Conservation (phyloP, 352 stramenopile species). For the Pythium angustatum region DNA sequence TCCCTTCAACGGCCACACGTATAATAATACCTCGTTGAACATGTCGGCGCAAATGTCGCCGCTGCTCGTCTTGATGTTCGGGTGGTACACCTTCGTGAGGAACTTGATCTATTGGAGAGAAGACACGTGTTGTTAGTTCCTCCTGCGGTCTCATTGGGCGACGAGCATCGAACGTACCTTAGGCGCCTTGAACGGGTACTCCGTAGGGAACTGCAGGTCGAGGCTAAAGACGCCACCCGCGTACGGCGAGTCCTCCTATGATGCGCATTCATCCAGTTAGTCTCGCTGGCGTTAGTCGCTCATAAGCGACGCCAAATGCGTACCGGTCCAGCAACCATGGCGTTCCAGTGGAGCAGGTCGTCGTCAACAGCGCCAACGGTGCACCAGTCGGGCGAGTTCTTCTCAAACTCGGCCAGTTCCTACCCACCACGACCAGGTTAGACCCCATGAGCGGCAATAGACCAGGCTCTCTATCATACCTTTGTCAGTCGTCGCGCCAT, state of each 20-base stretch:
- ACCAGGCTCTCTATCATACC: slow-evolving; percentile 28
- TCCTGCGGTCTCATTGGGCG: neutral
- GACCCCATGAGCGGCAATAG: neutral
- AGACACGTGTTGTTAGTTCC: neutral
- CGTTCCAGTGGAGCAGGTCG: slow-evolving; percentile 91
- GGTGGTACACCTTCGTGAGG: slow-evolving; percentile 96
- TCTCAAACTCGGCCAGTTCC: slow-evolving; percentile 88
- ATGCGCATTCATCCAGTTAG: slow-evolving; percentile 1
- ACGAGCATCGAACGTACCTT: slow-evolving; percentile 41
- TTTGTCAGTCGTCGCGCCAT: slow-evolving; percentile 87
- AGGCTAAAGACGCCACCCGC: slow-evolving; percentile 92
- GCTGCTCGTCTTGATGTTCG: slow-evolving; percentile 95
- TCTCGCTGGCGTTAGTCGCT: neutral
- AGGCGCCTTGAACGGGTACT: slow-evolving; percentile 96
- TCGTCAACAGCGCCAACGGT: slow-evolving; percentile 85
- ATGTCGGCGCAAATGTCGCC: slow-evolving; percentile 97
- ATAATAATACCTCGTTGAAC: slow-evolving; percentile 89
- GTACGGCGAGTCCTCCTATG: slow-evolving; percentile 85
- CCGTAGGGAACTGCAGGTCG: slow-evolving; percentile 93
- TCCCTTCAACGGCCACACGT: no score
- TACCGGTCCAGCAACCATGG: slow-evolving; percentile 89
- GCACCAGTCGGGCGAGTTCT: slow-evolving; percentile 90
- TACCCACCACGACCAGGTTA: slow-evolving; percentile 25
- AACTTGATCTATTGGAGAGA: slow-evolving; percentile 93
- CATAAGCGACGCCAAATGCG: slow-evolving; percentile 17